phyloP scores from a whole-genome alignment of 768 basidiomycete species.

The Boletus rubropictus region DNA sequence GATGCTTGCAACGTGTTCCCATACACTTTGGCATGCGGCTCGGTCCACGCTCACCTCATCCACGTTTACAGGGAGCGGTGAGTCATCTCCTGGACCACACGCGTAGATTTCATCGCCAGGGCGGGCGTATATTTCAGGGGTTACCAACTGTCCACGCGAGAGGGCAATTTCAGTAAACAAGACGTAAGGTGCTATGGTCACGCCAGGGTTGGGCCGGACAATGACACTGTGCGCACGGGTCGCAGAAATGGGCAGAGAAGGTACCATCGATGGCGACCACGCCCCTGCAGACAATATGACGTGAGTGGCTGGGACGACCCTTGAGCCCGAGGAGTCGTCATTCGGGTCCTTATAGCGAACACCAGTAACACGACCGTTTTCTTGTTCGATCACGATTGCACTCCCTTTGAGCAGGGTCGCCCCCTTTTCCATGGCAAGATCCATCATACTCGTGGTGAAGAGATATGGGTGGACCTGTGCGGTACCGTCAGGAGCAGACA shows the following conservation, averaged over 20 bases:
- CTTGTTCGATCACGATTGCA: conserved; percentile 43
- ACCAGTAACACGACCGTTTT: conserved; percentile 39
- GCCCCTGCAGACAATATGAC: conserved; percentile 81
- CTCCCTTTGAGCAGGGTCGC: conserved; percentile 43
- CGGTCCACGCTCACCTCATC: conserved; percentile 63
- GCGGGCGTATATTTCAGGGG: conserved; percentile 70
- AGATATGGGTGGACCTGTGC: conserved; percentile 75
- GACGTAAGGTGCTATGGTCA: conserved; percentile 63
- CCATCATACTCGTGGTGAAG: conserved; percentile 69
- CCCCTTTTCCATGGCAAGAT: conserved; percentile 52
- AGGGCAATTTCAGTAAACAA: conserved; percentile 74
- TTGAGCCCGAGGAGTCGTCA: conserved; percentile 19
- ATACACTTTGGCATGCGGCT: conserved; percentile 50
- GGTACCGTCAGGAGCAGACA: conserved; percentile 48
- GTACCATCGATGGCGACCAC: conserved; percentile 67
- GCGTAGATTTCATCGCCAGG: conserved; percentile 67
- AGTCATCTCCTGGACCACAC: conserved; percentile 76
- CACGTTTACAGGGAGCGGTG: conserved; percentile 59
- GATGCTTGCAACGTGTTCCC: conserved; percentile 53
- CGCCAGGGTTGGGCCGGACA: conserved; percentile 42
- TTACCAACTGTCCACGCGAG: conserved; percentile 28
- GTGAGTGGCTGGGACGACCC: conserved; percentile 52
- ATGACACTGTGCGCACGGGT: conserved; percentile 72
- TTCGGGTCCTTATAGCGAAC: conserved; percentile 35
- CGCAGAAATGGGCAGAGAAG: conserved; percentile 51